Percentiles rank a stretch among this genome's conserved stretches.
phyloP scores from a whole-genome alignment of 352 stramenopile species.

The Globisporangium lucens region DNA sequence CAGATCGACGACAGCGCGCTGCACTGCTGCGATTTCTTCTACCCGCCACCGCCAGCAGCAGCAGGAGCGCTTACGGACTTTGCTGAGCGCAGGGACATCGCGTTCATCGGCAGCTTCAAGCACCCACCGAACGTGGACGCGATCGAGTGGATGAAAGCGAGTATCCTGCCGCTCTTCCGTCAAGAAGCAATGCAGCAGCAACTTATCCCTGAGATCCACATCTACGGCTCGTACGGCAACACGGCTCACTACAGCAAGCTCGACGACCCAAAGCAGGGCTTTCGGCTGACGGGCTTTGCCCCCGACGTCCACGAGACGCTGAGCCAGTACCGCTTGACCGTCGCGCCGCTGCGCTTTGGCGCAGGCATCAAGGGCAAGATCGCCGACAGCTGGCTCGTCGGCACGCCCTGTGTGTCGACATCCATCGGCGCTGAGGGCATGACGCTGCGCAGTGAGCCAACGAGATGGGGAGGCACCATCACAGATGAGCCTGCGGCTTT shows the following conservation, averaged over 20 bases:
- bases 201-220: conserved; percentile 57
- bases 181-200: conserved; percentile 11
- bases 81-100: conserved; percentile 51
- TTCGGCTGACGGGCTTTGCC: conserved; percentile 82
- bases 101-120: conserved; percentile 92
- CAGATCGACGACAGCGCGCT: conserved; percentile 45
- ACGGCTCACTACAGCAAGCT: conserved; percentile 48
- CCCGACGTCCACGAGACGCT: conserved; percentile 70
- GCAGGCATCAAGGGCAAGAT: conserved; percentile 96
- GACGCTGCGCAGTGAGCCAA: conserved; percentile 10
- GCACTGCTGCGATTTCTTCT: conserved; percentile 72
- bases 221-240: conserved; percentile 84
- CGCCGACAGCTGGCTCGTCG: conserved; percentile 89
- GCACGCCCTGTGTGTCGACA: conserved; percentile 89
- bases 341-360: conserved; percentile 91
- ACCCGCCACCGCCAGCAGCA: conserved; percentile 25
- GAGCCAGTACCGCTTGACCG: conserved; percentile 61
- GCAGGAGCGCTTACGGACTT: conserved; percentile 23
- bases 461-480: conserved; percentile 54
- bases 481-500: conserved; percentile 43
- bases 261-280: conserved; percentile 41
- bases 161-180: conserved; percentile 77
- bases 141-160: conserved; percentile 65
- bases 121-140: conserved; percentile 91
- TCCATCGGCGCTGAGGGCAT: conserved; percentile 90